Evolutionary conservation across 2,329 filamentous ascomycete genomes (phyloP), one percentile per base, ranked within the genome.

Genomic region (Aspergillus niger): DNA sequence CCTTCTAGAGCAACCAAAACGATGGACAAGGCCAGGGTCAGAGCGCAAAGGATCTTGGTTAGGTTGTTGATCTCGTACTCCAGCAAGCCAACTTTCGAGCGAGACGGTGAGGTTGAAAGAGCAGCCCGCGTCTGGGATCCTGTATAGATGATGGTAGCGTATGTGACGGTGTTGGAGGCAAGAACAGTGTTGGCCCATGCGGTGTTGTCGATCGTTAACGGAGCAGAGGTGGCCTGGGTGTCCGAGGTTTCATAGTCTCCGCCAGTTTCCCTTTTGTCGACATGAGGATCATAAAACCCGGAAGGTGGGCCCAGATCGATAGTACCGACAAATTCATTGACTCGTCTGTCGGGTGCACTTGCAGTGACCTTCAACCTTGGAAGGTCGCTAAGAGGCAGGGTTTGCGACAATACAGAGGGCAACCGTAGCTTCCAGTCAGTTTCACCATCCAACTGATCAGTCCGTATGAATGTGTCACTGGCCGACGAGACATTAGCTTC

Each of bases 131-230:
- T 99, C 76, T 99, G 91, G 0, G 92, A 89, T 0, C 95, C 96
- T 3, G 95, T 98, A 75, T 99, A 99, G 63, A 99, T 84, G 54
- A 99, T 91, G 1, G 93, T 91, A 2, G 93, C 94, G 60, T 97
- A 82, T 0, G 95, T 95, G 3, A 86, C 91, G 1, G 91, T 94
- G 73, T 93, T 95, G 1, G 94, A 98, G 1, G 95, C 95, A 62
- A 99, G 90, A 24, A 99, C 91, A 0, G 95, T 99, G 73, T 98
- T 99, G 17, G 94, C 94, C 95, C 96, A 99, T 8, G 96, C 95
- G 7, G 95, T 98, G 72, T 99, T 97, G 77, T 99, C 95, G 64
- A 99, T 97, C 1, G 87, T 91, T 39, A 99, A 81, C 1, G 93
- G 88, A 2, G 89, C 86, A 5, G 89, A 91, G 60, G 85, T 85